These are phyloP conservation scores for Thielaviopsis populi DNA, from an alignment of 2,329 filamentous ascomycete genomes.

Conservation along the genomic window DNA sequence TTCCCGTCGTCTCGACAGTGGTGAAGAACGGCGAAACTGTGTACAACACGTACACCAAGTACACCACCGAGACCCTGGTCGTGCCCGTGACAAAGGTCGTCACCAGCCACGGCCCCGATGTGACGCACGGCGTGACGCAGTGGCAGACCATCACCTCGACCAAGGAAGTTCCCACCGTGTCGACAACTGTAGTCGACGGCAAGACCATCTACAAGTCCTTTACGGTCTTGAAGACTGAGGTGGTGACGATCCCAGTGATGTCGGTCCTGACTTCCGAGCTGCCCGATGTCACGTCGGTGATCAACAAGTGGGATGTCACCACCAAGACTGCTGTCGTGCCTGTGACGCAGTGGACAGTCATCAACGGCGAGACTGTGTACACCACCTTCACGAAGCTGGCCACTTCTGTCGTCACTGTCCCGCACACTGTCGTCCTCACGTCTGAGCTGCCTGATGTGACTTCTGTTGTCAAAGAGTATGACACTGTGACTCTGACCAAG, in stretches of 20 bases:
- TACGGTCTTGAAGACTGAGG: constrained; percentile 1
- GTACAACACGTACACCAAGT: background rate
- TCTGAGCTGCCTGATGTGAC: constrained; percentile 10
- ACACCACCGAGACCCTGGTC: background rate
- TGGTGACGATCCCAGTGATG: constrained; percentile 4
- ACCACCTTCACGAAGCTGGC: constrained; percentile 7
- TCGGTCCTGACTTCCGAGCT: background rate
- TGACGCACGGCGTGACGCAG: background rate
- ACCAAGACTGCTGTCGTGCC: background rate
- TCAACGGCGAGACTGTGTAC: constrained; percentile 6
- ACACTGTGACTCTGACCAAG: background rate
- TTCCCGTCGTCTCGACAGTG: background rate
- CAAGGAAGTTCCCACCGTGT: constrained; percentile 1
- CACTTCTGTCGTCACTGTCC: background rate
- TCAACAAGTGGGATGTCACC: background rate
- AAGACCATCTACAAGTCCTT: constrained; percentile 6
- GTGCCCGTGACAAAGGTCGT: constrained; percentile 5
- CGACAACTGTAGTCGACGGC: constrained; percentile 9
- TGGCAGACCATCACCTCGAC: constrained; percentile 9
- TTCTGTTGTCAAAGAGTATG: background rate
- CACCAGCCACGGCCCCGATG: constrained; percentile 10
- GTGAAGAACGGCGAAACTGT: background rate
- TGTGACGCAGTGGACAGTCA: background rate
- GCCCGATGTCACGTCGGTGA: background rate
- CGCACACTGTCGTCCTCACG: constrained; percentile 1